Conservation (phyloP, 2,329 filamentous ascomycete species). For the Esteya vermicola region DNA sequence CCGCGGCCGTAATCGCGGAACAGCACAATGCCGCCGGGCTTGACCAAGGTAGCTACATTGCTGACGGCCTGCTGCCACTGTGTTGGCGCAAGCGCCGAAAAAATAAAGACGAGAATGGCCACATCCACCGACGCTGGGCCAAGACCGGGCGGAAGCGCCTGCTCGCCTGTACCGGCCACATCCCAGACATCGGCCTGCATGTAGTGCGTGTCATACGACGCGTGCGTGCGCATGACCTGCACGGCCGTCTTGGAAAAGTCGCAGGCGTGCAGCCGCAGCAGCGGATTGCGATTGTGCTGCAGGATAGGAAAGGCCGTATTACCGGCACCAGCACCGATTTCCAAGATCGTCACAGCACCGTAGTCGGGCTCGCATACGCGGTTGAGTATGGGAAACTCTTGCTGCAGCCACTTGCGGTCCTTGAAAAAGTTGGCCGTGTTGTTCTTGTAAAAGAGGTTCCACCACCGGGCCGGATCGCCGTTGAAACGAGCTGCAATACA, state of each 20-base stretch:
- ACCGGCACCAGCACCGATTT: conserved; percentile 88
- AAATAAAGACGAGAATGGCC: conserved; percentile 92
- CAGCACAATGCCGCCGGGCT: conserved; percentile 82
- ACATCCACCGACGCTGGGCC: conserved; percentile 73
- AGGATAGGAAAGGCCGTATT: conserved; percentile 93
- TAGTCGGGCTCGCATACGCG: conserved; percentile 58
- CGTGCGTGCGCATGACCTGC: conserved; percentile 73
- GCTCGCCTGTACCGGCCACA: conserved; percentile 40
- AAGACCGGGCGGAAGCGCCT: conserved; percentile 62
- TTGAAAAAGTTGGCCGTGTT: conserved; percentile 98
- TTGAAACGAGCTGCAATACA: conserved; percentile 60
- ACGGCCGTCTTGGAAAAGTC: conserved; percentile 95
- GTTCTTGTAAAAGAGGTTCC: conserved; percentile 97
- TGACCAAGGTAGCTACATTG: conserved; percentile 72
- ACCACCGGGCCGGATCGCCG: conserved; percentile 82
- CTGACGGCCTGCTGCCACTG: conserved; percentile 75
- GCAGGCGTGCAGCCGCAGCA: conserved; percentile 78
- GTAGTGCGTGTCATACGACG: conserved; percentile 50
- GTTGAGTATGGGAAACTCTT: conserved; percentile 85
- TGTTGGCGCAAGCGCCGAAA: conserved; percentile 71
- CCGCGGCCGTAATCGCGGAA: conserved; percentile 96
- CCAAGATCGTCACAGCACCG: conserved; percentile 59
- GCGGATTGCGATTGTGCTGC: conserved; percentile 66
- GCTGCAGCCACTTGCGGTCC: conserved; percentile 89
- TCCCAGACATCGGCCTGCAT: conserved; percentile 96